Percentiles rank a stretch among this genome's conserved stretches.
These are phyloP conservation scores for Penicillium cosmopolitanum DNA, from an alignment of 495 filamentous ascomycete genomes.

Conservation along the genomic window DNA sequence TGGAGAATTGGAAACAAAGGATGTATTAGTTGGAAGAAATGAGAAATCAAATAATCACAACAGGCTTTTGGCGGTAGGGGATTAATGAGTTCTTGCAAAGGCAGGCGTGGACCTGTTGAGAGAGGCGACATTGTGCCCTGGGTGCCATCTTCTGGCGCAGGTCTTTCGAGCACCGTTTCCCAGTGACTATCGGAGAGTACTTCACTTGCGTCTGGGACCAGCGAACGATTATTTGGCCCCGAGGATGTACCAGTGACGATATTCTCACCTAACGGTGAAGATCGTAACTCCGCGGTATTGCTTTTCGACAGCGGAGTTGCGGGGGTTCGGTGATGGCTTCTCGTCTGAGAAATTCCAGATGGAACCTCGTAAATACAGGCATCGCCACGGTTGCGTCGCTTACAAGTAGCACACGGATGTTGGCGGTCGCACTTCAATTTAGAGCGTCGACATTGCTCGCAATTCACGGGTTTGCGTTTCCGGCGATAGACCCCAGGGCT, in stretches of 20 bases:
- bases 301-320: neutral
- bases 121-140: conserved; percentile 11
- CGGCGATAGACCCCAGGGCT: neutral
- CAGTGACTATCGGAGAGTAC: neutral
- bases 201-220: neutral
- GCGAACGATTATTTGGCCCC: neutral
- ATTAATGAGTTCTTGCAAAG: conserved; percentile 13
- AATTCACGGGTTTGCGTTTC: conserved; percentile 22
- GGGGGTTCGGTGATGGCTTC: neutral
- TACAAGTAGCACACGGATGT: conserved; percentile 22
- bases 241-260: neutral
- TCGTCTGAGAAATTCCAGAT: neutral
- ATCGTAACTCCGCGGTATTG: neutral
- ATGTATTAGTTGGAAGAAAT: conserved; percentile 20
- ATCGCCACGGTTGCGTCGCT: conserved; percentile 9
- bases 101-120: conserved; percentile 10
- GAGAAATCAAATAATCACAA: conserved; percentile 25
- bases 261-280: neutral
- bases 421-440: conserved; percentile 32
- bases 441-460: conserved; percentile 23
- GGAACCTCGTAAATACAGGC: conserved; percentile 3
- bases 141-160: neutral
- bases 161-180: conserved; percentile 10
- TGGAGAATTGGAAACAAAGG: conserved; percentile 29
- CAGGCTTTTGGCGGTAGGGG: conserved; percentile 15